A percentile compares a stretch with the other conserved stretches of the same genome.
phyloP scores from a whole-genome alignment of 169 alveolate species.

The Babesia bigemina region DNA sequence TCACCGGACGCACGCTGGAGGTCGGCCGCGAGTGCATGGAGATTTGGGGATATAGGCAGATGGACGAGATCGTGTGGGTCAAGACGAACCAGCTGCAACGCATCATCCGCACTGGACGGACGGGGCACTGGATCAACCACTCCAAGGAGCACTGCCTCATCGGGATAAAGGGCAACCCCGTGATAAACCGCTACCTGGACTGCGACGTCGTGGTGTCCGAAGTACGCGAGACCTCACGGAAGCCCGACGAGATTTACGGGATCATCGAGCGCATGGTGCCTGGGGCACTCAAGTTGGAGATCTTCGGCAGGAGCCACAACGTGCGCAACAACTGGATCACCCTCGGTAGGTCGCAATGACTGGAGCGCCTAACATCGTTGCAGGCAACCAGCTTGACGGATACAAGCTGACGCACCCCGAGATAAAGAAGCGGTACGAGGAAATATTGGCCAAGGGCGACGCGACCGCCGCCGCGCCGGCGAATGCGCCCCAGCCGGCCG shows the following conservation, averaged over 20 bases:
- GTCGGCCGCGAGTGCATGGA: constrained; percentile 87
- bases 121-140: constrained; percentile 97
- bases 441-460: background rate
- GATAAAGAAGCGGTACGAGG: constrained; percentile 44
- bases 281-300: constrained; percentile 90
- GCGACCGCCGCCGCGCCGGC: background rate
- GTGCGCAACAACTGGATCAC: constrained; percentile 92
- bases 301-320: constrained; percentile 92
- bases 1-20: constrained; percentile 95
- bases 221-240: constrained; percentile 93
- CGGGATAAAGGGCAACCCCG: constrained; percentile 87
- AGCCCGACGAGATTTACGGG: constrained; percentile 95
- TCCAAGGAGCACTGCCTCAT: constrained; percentile 91
- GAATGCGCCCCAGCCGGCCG: background rate
- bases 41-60: constrained; percentile 94
- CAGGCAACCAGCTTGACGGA: constrained; percentile 78
- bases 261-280: constrained; percentile 93
- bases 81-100: constrained; percentile 93
- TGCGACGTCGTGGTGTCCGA: constrained; percentile 93
- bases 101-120: constrained; percentile 93
- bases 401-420: constrained; percentile 79
- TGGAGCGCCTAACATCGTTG: constrained; percentile 72
- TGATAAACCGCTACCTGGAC: constrained; percentile 85
- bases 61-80: constrained; percentile 95
- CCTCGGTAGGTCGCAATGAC: constrained; percentile 83